Evolutionary conservation across 495 filamentous ascomycete genomes (phyloP).

Genomic region (Bacidia rubella): DNA sequence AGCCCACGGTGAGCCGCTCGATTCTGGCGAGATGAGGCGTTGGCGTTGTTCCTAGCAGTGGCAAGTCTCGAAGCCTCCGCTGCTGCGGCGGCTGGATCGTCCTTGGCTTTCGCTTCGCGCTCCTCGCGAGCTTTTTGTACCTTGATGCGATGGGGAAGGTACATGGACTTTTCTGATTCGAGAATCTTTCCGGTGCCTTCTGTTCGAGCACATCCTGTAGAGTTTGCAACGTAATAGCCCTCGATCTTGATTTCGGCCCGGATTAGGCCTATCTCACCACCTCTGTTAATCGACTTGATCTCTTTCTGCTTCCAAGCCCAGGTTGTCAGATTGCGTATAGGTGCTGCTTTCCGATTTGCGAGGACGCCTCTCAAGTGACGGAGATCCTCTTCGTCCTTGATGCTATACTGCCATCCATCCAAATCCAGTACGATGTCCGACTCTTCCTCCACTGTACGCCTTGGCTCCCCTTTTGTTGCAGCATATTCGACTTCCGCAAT

Average conservation of each 20-base stretch:
- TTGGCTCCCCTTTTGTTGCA: constrained; percentile 44
- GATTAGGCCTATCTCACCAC: constrained; percentile 37
- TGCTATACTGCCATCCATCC: constrained; percentile 62
- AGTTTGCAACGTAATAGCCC: constrained; percentile 83
- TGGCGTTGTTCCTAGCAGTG: constrained; percentile 63
- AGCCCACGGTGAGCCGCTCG: constrained; percentile 90
- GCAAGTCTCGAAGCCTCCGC: constrained; percentile 60
- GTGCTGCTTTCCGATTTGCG: constrained; percentile 30
- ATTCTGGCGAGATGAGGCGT: constrained; percentile 69
- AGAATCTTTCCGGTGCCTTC: constrained; percentile 89
- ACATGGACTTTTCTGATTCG: constrained; percentile 94
- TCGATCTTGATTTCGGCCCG: constrained; percentile 49
- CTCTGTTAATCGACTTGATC: constrained; percentile 67
- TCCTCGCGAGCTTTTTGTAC: constrained; percentile 82
- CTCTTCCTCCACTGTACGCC: constrained; percentile 58
- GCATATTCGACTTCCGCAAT: constrained; percentile 42
- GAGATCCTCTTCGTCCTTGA: constrained; percentile 73
- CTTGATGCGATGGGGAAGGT: constrained; percentile 92
- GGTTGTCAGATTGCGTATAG: constrained; percentile 50
- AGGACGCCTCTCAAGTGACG: constrained; percentile 41
- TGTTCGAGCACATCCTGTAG: constrained; percentile 72
- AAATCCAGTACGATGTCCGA: constrained; percentile 50
- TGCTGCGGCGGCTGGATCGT: constrained; percentile 49
- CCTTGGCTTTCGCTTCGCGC: constrained; percentile 65
- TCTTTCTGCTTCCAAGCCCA: constrained; percentile 90